Base-by-base conservation (phyloP, 176 grass and related monocot species). In the Pharus latifolius region DNA sequence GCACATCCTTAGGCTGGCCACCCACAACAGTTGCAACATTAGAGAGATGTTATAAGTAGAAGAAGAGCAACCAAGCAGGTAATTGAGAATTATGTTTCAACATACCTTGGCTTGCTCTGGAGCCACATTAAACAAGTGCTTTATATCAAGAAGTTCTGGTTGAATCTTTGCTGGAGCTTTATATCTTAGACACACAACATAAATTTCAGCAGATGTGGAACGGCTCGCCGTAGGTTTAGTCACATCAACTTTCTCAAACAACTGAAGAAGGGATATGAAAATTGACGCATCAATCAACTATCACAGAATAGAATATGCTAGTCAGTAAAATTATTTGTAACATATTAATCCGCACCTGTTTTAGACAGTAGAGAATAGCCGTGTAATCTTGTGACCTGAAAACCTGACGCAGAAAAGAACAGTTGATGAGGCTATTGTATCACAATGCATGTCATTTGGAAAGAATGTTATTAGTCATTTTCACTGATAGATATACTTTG, bases 311-410 rank as follows among this genome's bases (percentile, higher is more conserved):
- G 35, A 70, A 42, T 66, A 65, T 38, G 4, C 8, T 38, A 4
- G n/a, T n/a, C n/a, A n/a, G n/a, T n/a, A n/a, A n/a, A n/a, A n/a
- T n/a, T n/a, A n/a, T n/a, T n/a, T n/a, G n/a, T n/a, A n/a, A n/a
- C n/a, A n/a, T n/a, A n/a, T 26, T 10, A 24, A 56, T 16, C 19
- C 71, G 38, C 37, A 97, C 94, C 89, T 99, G 87, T 54, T 94
- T 99, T 57, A 99, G 87, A 56, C 95, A 99, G 81, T 83, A 94
- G 72, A 94, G 85, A 44, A 99, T 83, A 22, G 90, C 87, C 0
- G 80, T 91, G 72, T 99, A 99, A 75, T 99, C 95, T 47, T 99
- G 95, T 4, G 95, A 99, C 72, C 95, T 91, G 70, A 99, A 99
- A 58, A 92, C 92, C 92, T 96, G 84, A 78, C 40, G 11, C 73